Percentiles rank a stretch among this genome's conserved stretches.
phyloP scores from a whole-genome alignment of 2,329 filamentous ascomycete species.

The Apiospora arundinis region DNA sequence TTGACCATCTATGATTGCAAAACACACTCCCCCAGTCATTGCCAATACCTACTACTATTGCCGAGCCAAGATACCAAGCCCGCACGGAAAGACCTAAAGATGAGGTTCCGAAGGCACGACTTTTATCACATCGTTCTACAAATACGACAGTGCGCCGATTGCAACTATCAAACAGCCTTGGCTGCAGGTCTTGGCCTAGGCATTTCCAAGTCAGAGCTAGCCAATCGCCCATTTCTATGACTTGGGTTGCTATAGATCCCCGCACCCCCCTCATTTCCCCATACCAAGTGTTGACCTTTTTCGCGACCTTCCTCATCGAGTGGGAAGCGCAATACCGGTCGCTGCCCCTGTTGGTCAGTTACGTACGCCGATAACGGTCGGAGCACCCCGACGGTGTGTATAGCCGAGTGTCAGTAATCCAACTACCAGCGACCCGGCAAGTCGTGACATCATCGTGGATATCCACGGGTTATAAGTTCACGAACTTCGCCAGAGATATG shows the following conservation, averaged over 20 bases:
- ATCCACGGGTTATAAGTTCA: background rate
- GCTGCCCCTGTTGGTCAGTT: background rate
- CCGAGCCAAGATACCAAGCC: background rate
- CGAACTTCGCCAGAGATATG: background rate
- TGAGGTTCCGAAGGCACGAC: too few relatives aligned
- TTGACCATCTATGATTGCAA: too few relatives aligned
- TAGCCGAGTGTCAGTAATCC: background rate
- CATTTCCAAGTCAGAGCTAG: background rate
- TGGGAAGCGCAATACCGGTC: too few relatives aligned
- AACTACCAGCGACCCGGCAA: too few relatives aligned
- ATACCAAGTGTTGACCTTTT: background rate
- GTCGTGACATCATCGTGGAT: background rate
- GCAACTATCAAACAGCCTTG: background rate
- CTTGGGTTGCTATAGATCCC: background rate
- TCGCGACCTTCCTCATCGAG: conserved; percentile 5
- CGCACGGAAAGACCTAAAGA: too few relatives aligned
- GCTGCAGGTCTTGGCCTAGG: background rate
- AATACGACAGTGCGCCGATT: background rate
- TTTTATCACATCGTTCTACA: background rate
- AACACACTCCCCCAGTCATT: background rate
- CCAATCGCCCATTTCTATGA: background rate
- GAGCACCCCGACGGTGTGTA: background rate
- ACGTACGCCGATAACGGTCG: background rate
- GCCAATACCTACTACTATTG: background rate
- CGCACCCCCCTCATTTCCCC: background rate